Evolutionary conservation across 208 protist species (phyloP).

Genomic region (Trypanosomatidae sp.): DNA sequence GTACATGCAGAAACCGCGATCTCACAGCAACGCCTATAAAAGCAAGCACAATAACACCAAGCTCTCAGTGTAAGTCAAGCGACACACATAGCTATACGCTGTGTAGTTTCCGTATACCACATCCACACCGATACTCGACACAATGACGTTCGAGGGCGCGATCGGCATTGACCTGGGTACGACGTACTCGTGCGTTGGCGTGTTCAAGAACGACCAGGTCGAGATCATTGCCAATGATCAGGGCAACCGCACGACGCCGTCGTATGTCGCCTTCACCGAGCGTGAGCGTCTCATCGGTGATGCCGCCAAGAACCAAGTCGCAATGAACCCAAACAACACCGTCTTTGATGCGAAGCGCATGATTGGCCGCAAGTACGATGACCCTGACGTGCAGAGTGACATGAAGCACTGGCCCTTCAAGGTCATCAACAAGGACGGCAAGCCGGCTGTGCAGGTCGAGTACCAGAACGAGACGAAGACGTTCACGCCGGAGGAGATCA

Average conservation of each 20-base stretch:
- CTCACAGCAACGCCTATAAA: too few relatives aligned
- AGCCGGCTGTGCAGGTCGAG: constrained; percentile 30
- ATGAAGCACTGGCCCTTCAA: constrained; percentile 92
- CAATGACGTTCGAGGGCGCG: too few relatives aligned
- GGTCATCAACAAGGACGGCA: constrained; percentile 70
- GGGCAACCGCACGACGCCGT: constrained; percentile 99
- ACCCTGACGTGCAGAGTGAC: constrained; percentile 84
- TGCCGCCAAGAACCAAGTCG: constrained; percentile 87
- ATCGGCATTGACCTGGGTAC: constrained; percentile 93
- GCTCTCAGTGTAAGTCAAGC: too few relatives aligned
- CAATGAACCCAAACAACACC: constrained; percentile 77
- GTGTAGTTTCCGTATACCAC: too few relatives aligned
- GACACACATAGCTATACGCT: too few relatives aligned
- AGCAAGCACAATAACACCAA: too few relatives aligned
- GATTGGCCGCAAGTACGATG: constrained; percentile 84
- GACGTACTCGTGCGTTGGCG: constrained; percentile 94
- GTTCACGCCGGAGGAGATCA: constrained; percentile 95
- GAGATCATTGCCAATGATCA: constrained; percentile 99
- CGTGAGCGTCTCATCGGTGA: constrained; percentile 93
- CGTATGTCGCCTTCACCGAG: constrained; percentile 97
- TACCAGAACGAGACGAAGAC: constrained; percentile 33
- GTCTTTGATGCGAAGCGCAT: constrained; percentile 96
- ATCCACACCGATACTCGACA: too few relatives aligned
- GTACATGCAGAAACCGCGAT: too few relatives aligned
- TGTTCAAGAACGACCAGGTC: constrained; percentile 53